Evolutionary conservation across 805 yeast genomes (phyloP).

Genomic region (Metschnikowia matae): DNA sequence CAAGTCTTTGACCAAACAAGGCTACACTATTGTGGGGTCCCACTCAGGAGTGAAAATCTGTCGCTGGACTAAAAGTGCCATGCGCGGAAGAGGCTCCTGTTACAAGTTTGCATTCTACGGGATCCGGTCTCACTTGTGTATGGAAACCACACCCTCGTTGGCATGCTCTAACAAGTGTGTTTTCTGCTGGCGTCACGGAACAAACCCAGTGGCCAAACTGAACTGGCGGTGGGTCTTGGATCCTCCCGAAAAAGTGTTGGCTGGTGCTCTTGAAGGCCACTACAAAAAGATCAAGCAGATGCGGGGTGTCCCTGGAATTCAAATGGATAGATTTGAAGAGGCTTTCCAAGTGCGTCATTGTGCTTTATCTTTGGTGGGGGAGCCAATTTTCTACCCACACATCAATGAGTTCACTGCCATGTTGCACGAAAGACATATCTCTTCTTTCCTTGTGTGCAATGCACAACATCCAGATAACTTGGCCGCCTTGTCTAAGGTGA

Average conservation of each 20-base stretch:
- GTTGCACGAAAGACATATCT: constrained; percentile 75
- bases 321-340: constrained; percentile 83
- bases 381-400: constrained; percentile 90
- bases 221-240: constrained; percentile 95
- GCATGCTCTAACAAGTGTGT: constrained; percentile 96
- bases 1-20: constrained; percentile 86
- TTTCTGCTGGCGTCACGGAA: constrained; percentile 96
- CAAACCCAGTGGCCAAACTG: constrained; percentile 91
- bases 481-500: constrained; percentile 64
- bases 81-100: constrained; percentile 92
- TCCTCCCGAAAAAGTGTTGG: constrained; percentile 75
- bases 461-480: constrained; percentile 93
- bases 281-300: constrained; percentile 88
- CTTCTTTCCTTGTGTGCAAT: constrained; percentile 87
- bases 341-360: constrained; percentile 88
- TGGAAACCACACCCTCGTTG: constrained; percentile 92
- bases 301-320: constrained; percentile 95
- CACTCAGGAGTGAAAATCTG: constrained; percentile 95
- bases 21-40: constrained; percentile 87
- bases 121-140: constrained; percentile 82
- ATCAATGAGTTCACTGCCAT: constrained; percentile 79
- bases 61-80: constrained; percentile 93
- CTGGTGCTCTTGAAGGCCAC: constrained; percentile 86
- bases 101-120: constrained; percentile 92
- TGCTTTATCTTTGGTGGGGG: constrained; percentile 90